phyloP scores from a whole-genome alignment of 306 rosid genomes.

The Myrica gale region DNA sequence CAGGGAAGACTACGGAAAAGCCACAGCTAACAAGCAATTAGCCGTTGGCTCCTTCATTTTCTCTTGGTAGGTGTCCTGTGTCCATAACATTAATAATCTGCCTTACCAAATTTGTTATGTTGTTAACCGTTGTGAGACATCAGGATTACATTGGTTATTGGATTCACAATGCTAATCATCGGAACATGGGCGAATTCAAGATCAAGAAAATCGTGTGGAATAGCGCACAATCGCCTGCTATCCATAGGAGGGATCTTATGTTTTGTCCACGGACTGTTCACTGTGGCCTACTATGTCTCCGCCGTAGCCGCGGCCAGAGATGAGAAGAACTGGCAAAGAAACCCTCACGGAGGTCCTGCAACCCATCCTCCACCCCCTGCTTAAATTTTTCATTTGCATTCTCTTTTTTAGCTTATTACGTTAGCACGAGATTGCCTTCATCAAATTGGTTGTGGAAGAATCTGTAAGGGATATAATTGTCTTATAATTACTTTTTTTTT shows the following conservation, averaged over 20 bases:
- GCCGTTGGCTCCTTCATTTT: slow-evolving; percentile 48
- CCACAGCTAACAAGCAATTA: slow-evolving; percentile 53
- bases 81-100: no score
- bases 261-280: slow-evolving; percentile 66
- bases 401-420: background rate
- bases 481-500: no score
- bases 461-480: no score
- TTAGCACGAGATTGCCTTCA: background rate
- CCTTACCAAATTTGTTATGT: no score
- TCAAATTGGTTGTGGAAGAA: background rate
- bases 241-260: slow-evolving; percentile 77
- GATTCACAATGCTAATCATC: slow-evolving; percentile 52
- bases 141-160: slow-evolving; percentile 55
- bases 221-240: slow-evolving; percentile 53
- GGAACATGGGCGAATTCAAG: slow-evolving; percentile 62
- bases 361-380: background rate
- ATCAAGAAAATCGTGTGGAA: slow-evolving; percentile 59
- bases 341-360: background rate
- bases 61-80: slow-evolving; percentile 70
- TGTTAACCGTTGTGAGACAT: background rate
- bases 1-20: slow-evolving; percentile 30
- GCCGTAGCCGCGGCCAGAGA: slow-evolving; percentile 45
- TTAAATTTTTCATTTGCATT: background rate
- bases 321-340: slow-evolving; percentile 17
- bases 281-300: slow-evolving; percentile 51